Percentiles rank a stretch among this genome's conserved stretches.
Evolutionary conservation across 2,329 filamentous ascomycete genomes (phyloP).

Genomic region (Ramularia collo-cygni): DNA sequence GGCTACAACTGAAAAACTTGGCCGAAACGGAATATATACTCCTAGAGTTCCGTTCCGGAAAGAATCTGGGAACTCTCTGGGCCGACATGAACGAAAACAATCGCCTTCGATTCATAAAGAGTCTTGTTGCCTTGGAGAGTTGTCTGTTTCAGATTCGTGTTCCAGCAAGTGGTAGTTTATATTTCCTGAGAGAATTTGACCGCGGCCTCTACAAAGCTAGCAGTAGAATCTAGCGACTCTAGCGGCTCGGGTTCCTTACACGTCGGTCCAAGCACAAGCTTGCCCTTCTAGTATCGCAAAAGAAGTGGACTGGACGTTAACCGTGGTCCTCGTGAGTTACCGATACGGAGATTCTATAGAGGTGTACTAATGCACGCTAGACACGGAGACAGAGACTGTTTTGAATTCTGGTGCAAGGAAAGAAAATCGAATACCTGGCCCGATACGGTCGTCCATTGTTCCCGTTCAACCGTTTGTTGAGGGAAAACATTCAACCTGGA

Average conservation of each 20-base stretch:
- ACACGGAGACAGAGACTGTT: constrained; percentile 19
- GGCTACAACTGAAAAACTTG: constrained; percentile 17
- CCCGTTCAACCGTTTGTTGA: constrained; percentile 27
- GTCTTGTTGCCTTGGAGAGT: constrained; percentile 28
- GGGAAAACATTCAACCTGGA: constrained; percentile 30
- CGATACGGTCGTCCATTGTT: constrained; percentile 26
- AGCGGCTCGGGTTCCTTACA: constrained; percentile 18
- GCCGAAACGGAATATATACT: constrained; percentile 24
- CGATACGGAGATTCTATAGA: constrained; percentile 3
- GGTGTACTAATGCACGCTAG: constrained; percentile 20
- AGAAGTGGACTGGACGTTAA: constrained; percentile 20
- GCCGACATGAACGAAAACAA: constrained; percentile 16
- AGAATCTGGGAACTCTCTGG: constrained; percentile 15
- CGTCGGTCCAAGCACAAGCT: constrained; percentile 27
- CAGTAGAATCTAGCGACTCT: constrained; percentile 12
- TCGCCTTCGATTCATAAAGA: constrained; percentile 20
- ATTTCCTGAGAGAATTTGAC: constrained; percentile 28
- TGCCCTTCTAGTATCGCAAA: constrained; percentile 28
- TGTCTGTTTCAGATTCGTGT: constrained; percentile 24
- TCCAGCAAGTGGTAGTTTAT: constrained; percentile 31
- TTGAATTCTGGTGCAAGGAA: constrained; percentile 29
- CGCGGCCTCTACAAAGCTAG: constrained; percentile 11
- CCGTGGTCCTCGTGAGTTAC: constrained; percentile 30
- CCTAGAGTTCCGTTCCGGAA: constrained; percentile 18
- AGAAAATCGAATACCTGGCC: constrained; percentile 27